phyloP scores from a whole-genome alignment of 2,329 filamentous ascomycete genomes.

The Diaporthe ampelina region DNA sequence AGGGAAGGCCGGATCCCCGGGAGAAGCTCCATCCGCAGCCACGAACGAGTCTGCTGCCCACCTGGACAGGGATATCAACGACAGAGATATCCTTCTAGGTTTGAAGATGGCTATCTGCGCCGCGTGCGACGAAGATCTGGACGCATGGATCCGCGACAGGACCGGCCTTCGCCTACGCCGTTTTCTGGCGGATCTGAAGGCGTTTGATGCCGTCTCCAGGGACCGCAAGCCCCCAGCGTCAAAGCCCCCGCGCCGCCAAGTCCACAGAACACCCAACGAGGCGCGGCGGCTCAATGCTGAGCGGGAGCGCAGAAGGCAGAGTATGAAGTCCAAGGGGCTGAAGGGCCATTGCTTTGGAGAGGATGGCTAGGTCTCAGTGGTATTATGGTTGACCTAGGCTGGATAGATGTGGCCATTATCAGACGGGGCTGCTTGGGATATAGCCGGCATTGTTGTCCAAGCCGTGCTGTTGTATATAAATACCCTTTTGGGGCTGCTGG shows the following conservation, averaged over 20 bases:
- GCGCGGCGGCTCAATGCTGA: slow-evolving; percentile 23
- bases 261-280: slow-evolving; percentile 29
- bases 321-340: slow-evolving; percentile 22
- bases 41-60: slow-evolving; percentile 38
- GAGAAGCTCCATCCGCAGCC: neutral
- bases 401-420: neutral
- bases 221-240: slow-evolving; percentile 36
- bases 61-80: slow-evolving; percentile 57
- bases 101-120: slow-evolving; percentile 69
- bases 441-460: neutral
- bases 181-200: slow-evolving; percentile 68
- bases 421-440: neutral
- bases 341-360: slow-evolving; percentile 33
- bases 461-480: neutral
- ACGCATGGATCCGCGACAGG: slow-evolving; percentile 64
- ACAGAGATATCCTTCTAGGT: slow-evolving; percentile 67
- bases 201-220: slow-evolving; percentile 61
- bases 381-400: neutral
- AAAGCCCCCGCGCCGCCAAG: slow-evolving; percentile 20
- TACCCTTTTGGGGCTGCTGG: neutral
- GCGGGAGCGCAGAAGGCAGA: slow-evolving; percentile 28
- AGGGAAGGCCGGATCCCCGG: neutral
- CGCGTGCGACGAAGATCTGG: slow-evolving; percentile 67
- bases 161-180: slow-evolving; percentile 67
- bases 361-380: slow-evolving; percentile 8